These are phyloP conservation scores for Cryptococcus sp. DNA, from an alignment of 1,284 basidiomycete species.

Conservation along the genomic window DNA sequence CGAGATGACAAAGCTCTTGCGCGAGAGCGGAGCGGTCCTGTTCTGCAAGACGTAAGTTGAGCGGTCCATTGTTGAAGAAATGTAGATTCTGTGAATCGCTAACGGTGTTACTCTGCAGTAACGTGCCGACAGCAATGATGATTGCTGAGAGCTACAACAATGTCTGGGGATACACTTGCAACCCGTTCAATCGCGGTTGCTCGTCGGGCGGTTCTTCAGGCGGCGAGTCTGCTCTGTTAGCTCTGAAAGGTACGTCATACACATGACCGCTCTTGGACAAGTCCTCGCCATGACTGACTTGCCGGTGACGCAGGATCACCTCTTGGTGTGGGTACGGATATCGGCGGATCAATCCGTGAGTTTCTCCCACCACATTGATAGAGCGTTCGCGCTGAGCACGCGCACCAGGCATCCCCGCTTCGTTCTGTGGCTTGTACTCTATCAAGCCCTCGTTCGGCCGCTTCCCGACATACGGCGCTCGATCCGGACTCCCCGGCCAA, in stretches of 20 bases:
- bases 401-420: conserved; percentile 61
- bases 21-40: conserved; percentile 39
- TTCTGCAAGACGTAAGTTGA: conserved; percentile 43
- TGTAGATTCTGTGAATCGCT: no score
- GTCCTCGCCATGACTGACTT: not conserved
- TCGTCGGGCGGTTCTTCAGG: conserved; percentile 65
- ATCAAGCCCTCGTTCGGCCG: conserved; percentile 71
- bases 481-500: conserved; percentile 68
- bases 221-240: conserved; percentile 63
- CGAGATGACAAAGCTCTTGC: conserved; percentile 38
- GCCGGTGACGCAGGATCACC: conserved; percentile 56
- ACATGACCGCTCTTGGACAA: not conserved
- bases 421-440: conserved; percentile 67
- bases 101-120: conserved; percentile 9
- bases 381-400: not conserved
- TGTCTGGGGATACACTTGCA: conserved; percentile 68
- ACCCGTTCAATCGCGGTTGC: conserved; percentile 62
- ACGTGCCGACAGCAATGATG: conserved; percentile 47
- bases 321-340: conserved; percentile 69
- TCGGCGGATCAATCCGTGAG: conserved; percentile 67
- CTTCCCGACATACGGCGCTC: conserved; percentile 68
- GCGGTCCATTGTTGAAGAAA: not conserved
- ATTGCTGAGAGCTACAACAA: conserved; percentile 47
- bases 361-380: not conserved
- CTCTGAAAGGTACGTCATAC: conserved; percentile 55